Percentiles rank a stretch among this genome's conserved stretches.
Evolutionary conservation across 2,329 filamentous ascomycete species (phyloP).

Genomic region (Thelonectria discophora): DNA sequence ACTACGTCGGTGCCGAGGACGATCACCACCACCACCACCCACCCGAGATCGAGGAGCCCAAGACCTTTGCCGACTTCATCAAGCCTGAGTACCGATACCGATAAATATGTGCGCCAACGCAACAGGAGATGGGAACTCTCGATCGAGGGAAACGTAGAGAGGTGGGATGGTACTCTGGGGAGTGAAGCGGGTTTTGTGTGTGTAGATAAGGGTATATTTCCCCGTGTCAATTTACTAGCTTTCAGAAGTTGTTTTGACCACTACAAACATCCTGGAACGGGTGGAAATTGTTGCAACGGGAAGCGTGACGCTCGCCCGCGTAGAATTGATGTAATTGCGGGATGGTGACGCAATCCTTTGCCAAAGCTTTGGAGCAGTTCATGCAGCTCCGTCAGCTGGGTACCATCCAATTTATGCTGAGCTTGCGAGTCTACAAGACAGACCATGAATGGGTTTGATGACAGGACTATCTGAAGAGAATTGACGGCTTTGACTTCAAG

Average conservation of each 20-base stretch:
- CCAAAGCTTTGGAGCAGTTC: not conserved
- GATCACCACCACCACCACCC: slow-evolving; percentile 70
- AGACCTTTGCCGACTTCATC: slow-evolving; percentile 96
- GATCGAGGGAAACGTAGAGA: slow-evolving; percentile 41
- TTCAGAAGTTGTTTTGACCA: slow-evolving; percentile 42
- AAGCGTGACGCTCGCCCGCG: not conserved
- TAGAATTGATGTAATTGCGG: not conserved
- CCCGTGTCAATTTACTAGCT: slow-evolving; percentile 49
- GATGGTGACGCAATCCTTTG: not conserved
- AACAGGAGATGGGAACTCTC: slow-evolving; percentile 26
- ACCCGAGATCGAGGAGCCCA: slow-evolving; percentile 81
- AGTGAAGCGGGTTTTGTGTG: slow-evolving; percentile 41
- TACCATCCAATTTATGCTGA: not conserved
- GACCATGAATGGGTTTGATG: not conserved
- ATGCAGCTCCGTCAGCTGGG: not conserved
- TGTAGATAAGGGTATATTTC: slow-evolving; percentile 55
- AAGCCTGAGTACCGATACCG: slow-evolving; percentile 91
- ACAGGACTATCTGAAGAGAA: not conserved
- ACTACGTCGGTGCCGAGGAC: slow-evolving; percentile 87
- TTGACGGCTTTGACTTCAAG: not conserved
- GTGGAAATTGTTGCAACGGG: not conserved
- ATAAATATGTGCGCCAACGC: slow-evolving; percentile 43
- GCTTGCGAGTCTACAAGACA: not conserved
- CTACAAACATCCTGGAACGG: not conserved
- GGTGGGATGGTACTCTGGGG: slow-evolving; percentile 34